phyloP scores from a whole-genome alignment of 2,329 filamentous ascomycete species.

The Cladophialophora exuberans region DNA sequence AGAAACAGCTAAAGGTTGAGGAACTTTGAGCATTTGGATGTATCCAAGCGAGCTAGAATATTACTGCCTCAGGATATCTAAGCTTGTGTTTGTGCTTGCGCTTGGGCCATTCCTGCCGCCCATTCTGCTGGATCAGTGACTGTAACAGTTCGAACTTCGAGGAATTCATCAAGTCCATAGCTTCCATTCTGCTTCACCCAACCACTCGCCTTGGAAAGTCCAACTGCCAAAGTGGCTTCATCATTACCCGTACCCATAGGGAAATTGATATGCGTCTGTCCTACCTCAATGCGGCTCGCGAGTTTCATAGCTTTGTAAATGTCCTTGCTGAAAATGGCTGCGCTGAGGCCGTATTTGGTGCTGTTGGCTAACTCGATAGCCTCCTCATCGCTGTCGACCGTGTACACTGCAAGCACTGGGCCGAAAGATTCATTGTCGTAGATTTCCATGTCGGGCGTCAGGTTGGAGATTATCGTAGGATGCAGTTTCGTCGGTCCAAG shows the following conservation, averaged over 20 bases:
- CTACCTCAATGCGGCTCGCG: slow-evolving; percentile 94
- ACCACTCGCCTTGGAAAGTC: slow-evolving; percentile 9
- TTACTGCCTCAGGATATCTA: too few species aligned
- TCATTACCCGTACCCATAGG: slow-evolving; percentile 7
- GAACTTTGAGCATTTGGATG: too few species aligned
- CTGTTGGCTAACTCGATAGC: slow-evolving; percentile 28
- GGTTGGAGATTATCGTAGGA: slow-evolving; percentile 76
- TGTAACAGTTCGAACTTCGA: slow-evolving; percentile 9
- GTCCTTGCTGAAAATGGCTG: slow-evolving; percentile 18
- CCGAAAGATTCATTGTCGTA: slow-evolving; percentile 95
- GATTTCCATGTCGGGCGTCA: slow-evolving; percentile 76
- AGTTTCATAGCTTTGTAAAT: slow-evolving; percentile 63
- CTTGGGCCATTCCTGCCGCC: not conserved
- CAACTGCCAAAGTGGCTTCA: slow-evolving; percentile 8
- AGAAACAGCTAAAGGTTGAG: too few species aligned
- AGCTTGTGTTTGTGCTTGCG: not conserved
- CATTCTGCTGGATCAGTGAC: slow-evolving; percentile 3
- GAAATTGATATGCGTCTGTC: slow-evolving; percentile 10
- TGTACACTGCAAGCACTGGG: slow-evolving; percentile 84
- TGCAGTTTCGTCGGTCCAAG: slow-evolving; percentile 76
- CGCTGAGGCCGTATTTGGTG: slow-evolving; percentile 23
- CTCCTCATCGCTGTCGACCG: slow-evolving; percentile 76
- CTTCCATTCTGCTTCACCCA: slow-evolving; percentile 12
- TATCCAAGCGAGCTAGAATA: too few species aligned
- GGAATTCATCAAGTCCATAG: slow-evolving; percentile 13